Evolutionary conservation across 73 alveolate genomes (phyloP).

Genomic region (Paramecium bursaria): DNA sequence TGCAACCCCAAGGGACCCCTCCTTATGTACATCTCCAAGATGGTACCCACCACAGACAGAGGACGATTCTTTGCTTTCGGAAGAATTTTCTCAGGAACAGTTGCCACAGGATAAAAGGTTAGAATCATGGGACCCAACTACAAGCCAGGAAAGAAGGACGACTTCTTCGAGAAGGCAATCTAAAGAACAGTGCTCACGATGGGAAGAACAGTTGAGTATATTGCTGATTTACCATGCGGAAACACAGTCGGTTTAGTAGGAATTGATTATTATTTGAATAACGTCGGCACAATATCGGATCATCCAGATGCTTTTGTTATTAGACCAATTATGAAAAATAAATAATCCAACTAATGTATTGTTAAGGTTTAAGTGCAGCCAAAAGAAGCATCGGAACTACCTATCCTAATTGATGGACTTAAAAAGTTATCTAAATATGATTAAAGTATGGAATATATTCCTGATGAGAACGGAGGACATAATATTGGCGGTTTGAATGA

Average conservation of each 20-base stretch:
- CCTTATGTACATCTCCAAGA: slow-evolving; percentile 93
- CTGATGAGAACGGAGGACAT: slow-evolving; percentile 95
- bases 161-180: slow-evolving; percentile 79
- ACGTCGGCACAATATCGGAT: slow-evolving; percentile 73
- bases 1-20: slow-evolving; percentile 98
- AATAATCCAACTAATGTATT: too few relatives aligned
- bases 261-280: slow-evolving; percentile 67
- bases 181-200: slow-evolving; percentile 91
- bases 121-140: slow-evolving; percentile 92
- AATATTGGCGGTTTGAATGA: slow-evolving; percentile 99
- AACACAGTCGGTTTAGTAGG: slow-evolving; percentile 91
- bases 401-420: slow-evolving; percentile 98
- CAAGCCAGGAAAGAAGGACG: slow-evolving; percentile 88
- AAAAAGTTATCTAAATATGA: slow-evolving; percentile 97
- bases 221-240: slow-evolving; percentile 94
- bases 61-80: slow-evolving; percentile 96
- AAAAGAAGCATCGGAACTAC: slow-evolving; percentile 97
- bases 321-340: slow-evolving; percentile 77
- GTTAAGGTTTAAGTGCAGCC: too few relatives aligned
- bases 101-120: slow-evolving; percentile 89
- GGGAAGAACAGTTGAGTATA: slow-evolving; percentile 78
- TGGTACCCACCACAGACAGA: slow-evolving; percentile 92
- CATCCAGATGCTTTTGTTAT: slow-evolving; percentile 65
- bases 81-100: slow-evolving; percentile 95
- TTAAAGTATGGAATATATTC: slow-evolving; percentile 94